Conservation (phyloP, 164 flowering plant species). For the Magnolia changhungtana region DNA sequence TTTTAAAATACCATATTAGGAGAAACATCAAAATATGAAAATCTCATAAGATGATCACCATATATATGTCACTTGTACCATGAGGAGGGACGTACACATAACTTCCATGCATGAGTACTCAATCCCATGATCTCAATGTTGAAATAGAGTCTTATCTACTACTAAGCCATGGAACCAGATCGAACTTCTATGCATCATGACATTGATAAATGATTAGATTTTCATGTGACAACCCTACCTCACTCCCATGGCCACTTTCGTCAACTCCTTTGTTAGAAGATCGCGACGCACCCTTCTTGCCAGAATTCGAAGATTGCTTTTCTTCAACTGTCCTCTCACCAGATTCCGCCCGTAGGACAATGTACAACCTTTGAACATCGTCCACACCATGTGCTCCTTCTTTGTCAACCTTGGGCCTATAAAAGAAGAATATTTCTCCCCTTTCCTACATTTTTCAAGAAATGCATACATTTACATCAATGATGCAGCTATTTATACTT, state of each 20-base stretch:
- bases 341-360: conserved; percentile 61
- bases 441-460: conserved; percentile 43
- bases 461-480: background rate
- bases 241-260: conserved; percentile 52
- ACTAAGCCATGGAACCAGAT: too few species aligned
- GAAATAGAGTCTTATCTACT: too few species aligned
- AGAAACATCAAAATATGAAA: too few species aligned
- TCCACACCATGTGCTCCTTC: conserved; percentile 59
- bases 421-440: conserved; percentile 81
- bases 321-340: conserved; percentile 45
- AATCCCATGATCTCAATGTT: too few species aligned
- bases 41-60: too few species aligned
- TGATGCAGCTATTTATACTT: background rate
- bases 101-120: too few species aligned
- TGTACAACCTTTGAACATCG: conserved; percentile 68
- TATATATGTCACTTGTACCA: too few species aligned
- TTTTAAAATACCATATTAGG: too few species aligned
- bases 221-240: conserved; percentile 20
- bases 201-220: too few species aligned
- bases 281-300: conserved; percentile 42
- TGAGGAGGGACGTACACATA: too few species aligned
- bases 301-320: conserved; percentile 51
- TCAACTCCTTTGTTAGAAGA: background rate
- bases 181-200: background rate
- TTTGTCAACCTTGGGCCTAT: conserved; percentile 68